These are phyloP conservation scores for Chara braunii DNA, from an alignment of 139 green algal genomes.

Conservation along the genomic window DNA sequence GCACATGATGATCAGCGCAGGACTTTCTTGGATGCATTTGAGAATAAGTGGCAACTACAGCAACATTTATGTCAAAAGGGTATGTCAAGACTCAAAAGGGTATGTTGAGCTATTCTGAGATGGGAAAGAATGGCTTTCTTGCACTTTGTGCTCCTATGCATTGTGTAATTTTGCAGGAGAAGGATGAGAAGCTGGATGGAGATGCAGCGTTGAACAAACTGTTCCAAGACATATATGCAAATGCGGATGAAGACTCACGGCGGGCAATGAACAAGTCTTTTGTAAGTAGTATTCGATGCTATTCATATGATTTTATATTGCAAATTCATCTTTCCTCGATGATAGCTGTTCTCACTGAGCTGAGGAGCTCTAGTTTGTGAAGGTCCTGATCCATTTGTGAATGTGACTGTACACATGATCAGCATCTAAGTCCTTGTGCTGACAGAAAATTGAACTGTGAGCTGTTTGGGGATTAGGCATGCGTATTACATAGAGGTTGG, in stretches of 20 bases:
- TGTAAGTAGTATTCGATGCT: constrained; percentile 34
- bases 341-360: not conserved
- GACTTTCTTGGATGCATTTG: too few relatives aligned
- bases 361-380: not conserved
- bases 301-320: constrained; percentile 36
- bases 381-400: not conserved
- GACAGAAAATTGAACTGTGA: not conserved
- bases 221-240: constrained; percentile 65
- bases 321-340: not conserved
- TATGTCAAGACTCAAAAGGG: too few relatives aligned
- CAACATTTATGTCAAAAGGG: too few relatives aligned
- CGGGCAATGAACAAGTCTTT: constrained; percentile 98
- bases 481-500: too few relatives aligned
- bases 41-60: too few relatives aligned
- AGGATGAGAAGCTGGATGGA: constrained; percentile 72
- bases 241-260: constrained; percentile 74
- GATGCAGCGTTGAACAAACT: constrained; percentile 68
- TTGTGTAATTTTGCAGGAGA: too few relatives aligned
- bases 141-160: too few relatives aligned
- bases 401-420: not conserved
- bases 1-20: too few relatives aligned
- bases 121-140: too few relatives aligned
- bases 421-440: not conserved
- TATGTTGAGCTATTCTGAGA: too few relatives aligned
- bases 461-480: too few relatives aligned